Percentiles rank a stretch among this genome's conserved stretches.
These are phyloP conservation scores for Aureobasidium sp. DNA, from an alignment of 2,329 filamentous ascomycete genomes.

Conservation along the genomic window DNA sequence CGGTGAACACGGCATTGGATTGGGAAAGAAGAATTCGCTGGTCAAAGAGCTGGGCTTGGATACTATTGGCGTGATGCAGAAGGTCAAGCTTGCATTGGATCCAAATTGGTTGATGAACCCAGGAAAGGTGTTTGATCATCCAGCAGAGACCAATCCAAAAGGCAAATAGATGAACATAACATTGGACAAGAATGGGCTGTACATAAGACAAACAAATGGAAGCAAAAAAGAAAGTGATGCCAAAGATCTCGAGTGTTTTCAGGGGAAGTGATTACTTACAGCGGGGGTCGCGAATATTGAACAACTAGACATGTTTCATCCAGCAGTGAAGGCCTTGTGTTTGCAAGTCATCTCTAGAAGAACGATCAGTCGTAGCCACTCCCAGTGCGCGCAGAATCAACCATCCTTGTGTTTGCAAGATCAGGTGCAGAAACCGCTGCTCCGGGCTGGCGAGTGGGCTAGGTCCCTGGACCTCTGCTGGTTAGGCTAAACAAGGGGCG, in stretches of 20 bases:
- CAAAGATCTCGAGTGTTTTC: neutral
- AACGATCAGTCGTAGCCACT: neutral
- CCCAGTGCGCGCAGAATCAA: neutral
- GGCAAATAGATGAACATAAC: neutral
- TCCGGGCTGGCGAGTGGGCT: neutral
- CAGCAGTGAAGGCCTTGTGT: neutral
- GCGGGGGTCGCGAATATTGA: neutral
- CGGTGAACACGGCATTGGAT: conserved; percentile 77
- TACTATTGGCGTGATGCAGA: conserved; percentile 76
- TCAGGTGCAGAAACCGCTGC: neutral
- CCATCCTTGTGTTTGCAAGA: neutral
- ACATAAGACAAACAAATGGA: neutral
- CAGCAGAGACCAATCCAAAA: conserved; percentile 3
- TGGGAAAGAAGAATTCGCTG: conserved; percentile 77
- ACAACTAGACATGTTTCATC: neutral
- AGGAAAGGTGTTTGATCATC: conserved; percentile 73
- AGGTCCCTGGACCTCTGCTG: neutral
- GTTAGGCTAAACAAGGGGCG: neutral
- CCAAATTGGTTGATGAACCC: conserved; percentile 86
- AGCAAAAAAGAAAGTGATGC: neutral
- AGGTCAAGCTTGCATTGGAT: conserved; percentile 74
- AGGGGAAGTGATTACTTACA: neutral
- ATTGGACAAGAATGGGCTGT: neutral
- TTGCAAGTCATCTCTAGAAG: neutral
- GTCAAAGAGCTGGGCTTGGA: conserved; percentile 71